phyloP scores from a whole-genome alignment of 352 stramenopile species.

The Phytopythium boreale region DNA sequence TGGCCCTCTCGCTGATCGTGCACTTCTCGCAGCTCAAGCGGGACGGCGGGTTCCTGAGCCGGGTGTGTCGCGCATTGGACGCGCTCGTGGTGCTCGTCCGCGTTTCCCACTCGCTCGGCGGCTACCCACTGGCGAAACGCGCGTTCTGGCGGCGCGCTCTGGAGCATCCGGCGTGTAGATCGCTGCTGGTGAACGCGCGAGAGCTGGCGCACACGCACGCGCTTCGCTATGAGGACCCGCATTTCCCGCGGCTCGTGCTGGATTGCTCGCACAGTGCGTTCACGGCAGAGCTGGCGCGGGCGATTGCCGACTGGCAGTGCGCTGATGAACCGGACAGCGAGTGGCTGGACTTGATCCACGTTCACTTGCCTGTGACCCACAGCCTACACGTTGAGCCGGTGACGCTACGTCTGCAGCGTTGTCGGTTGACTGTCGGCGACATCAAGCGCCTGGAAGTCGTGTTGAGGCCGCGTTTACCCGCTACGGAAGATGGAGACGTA shows the following conservation, averaged over 20 bases:
- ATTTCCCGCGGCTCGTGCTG: slow-evolving; percentile 33
- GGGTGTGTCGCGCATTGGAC: slow-evolving; percentile 5
- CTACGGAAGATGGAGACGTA: neutral
- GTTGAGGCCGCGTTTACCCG: neutral
- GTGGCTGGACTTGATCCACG: neutral
- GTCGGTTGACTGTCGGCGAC: slow-evolving; percentile 14
- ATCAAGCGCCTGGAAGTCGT: slow-evolving; percentile 14
- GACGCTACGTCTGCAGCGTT: slow-evolving; percentile 19
- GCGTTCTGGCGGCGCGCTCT: slow-evolving; percentile 32
- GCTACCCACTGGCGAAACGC: slow-evolving; percentile 29
- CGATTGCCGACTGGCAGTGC: slow-evolving; percentile 10
- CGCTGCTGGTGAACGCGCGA: neutral
- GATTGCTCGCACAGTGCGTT: slow-evolving; percentile 27
- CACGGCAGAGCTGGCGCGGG: slow-evolving; percentile 15
- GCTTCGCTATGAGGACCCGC: slow-evolving; percentile 17
- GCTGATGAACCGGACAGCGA: too few species aligned
- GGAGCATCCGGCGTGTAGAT: slow-evolving; percentile 15
- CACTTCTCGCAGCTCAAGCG: slow-evolving; percentile 15
- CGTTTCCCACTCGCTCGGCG: slow-evolving; percentile 24
- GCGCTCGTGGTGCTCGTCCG: slow-evolving; percentile 14
- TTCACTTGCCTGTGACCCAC: neutral
- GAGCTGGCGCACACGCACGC: slow-evolving; percentile 8
- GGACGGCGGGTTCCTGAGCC: neutral
- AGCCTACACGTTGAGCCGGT: slow-evolving; percentile 11
- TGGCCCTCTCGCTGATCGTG: slow-evolving; percentile 25